A percentile compares a stretch with the other conserved stretches of the same genome.
phyloP scores from a whole-genome alignment of 208 protist species.

The Angomonas deanei region DNA sequence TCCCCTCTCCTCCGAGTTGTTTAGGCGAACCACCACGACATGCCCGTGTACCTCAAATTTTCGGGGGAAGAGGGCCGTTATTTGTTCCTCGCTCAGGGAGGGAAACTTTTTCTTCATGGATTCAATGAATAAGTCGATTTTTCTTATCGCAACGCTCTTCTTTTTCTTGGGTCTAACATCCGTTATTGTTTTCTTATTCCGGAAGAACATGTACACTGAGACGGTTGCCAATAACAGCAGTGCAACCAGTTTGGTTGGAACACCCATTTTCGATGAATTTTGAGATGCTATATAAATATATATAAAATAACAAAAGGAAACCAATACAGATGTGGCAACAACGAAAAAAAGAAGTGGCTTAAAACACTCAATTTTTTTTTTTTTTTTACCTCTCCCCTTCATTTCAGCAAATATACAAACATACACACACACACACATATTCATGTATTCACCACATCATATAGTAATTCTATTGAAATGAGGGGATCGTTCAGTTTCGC shows the following conservation, averaged over 20 bases:
- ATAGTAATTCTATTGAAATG: background rate
- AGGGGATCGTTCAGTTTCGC: constrained; percentile 9
- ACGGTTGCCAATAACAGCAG: background rate
- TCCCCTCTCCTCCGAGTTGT: constrained; percentile 21
- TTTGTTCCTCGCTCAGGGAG: constrained; percentile 12
- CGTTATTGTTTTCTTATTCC: background rate
- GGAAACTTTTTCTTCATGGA: constrained; percentile 16
- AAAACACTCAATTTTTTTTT: background rate
- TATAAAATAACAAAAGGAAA: no score
- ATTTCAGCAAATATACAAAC: constrained; percentile 5
- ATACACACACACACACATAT: background rate
- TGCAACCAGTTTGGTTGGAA: background rate
- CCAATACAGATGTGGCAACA: background rate
- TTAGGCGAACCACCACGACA: constrained; percentile 77
- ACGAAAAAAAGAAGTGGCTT: constrained; percentile 1
- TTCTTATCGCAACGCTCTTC: constrained; percentile 19
- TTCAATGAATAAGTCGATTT: constrained; percentile 50
- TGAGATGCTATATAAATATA: no score
- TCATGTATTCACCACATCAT: background rate
- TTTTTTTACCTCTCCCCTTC: background rate
- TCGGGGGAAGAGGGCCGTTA: constrained; percentile 42
- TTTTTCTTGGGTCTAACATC: background rate
- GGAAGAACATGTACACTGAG: background rate
- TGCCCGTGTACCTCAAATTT: constrained; percentile 80
- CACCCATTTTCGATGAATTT: no score